phyloP scores from a whole-genome alignment of 345 rosid genomes.

The Jatropha curcas region DNA sequence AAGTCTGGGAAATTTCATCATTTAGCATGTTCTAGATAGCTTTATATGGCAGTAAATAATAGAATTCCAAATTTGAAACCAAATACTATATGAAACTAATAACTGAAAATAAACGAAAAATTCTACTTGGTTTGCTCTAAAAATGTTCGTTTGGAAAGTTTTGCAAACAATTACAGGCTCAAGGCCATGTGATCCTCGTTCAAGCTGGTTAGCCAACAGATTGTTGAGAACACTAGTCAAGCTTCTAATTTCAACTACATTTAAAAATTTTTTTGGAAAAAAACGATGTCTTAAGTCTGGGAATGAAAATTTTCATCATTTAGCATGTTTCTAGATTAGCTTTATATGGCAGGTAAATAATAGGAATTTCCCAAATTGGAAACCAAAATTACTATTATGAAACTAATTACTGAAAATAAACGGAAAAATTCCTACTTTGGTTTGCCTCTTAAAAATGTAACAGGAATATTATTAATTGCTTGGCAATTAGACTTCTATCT shows the following conservation, averaged over 20 bases:
- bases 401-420: neutral
- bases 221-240: neutral
- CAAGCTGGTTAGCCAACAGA: conserved; percentile 51
- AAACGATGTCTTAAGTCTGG: too few relatives aligned
- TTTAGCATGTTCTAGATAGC: too few relatives aligned
- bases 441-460: neutral
- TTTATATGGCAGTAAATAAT: neutral
- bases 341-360: neutral
- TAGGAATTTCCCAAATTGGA: neutral
- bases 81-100: neutral
- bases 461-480: neutral
- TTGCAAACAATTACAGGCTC: conserved; percentile 62
- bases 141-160: conserved; percentile 71
- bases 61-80: neutral
- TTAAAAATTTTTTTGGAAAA: neutral
- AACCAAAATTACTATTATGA: neutral
- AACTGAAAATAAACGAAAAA: neutral
- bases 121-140: neutral
- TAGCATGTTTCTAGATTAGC: too few relatives aligned
- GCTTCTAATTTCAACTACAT: neutral
- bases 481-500: neutral
- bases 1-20: too few relatives aligned
- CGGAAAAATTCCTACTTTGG: neutral
- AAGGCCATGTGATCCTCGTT: conserved; percentile 66
- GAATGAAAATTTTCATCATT: too few relatives aligned